These are phyloP conservation scores for Lasiodiplodia hormozganensis DNA, from an alignment of 2,329 filamentous ascomycete genomes.

Conservation along the genomic window DNA sequence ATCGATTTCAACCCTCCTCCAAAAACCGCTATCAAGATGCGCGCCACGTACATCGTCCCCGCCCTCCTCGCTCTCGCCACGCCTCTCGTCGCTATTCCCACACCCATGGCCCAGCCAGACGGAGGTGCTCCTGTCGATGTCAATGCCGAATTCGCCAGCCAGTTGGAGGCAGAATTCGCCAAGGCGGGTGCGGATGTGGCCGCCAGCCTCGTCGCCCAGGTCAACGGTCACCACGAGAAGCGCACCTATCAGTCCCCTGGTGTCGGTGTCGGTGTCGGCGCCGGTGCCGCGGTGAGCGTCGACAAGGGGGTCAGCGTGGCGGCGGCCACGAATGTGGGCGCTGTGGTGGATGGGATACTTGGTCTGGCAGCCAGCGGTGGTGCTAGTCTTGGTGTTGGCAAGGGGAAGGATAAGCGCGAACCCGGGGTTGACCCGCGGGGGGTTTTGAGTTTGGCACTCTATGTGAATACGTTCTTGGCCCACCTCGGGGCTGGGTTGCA, in stretches of 20 bases:
- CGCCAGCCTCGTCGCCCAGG: not conserved
- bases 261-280: not conserved
- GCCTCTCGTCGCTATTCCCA: not conserved
- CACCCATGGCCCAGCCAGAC: not conserved
- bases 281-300: not conserved
- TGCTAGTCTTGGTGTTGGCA: no score
- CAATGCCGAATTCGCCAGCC: not conserved
- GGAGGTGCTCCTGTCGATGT: not conserved
- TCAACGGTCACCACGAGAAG: not conserved
- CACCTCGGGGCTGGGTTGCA: not conserved
- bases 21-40: not conserved
- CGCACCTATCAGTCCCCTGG: not conserved
- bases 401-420: not conserved
- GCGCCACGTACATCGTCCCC: not conserved
- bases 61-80: not conserved
- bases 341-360: not conserved
- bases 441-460: no score
- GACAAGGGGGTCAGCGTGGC: not conserved
- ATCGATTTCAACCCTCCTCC: not conserved
- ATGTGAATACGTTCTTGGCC: no score
- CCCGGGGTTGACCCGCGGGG: no score
- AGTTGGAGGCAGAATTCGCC: not conserved
- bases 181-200: not conserved
- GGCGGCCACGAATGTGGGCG: not conserved
- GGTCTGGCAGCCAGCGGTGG: not conserved